phyloP scores from a whole-genome alignment of 1,139 yeast species.

The Hyphopichia fennica region DNA sequence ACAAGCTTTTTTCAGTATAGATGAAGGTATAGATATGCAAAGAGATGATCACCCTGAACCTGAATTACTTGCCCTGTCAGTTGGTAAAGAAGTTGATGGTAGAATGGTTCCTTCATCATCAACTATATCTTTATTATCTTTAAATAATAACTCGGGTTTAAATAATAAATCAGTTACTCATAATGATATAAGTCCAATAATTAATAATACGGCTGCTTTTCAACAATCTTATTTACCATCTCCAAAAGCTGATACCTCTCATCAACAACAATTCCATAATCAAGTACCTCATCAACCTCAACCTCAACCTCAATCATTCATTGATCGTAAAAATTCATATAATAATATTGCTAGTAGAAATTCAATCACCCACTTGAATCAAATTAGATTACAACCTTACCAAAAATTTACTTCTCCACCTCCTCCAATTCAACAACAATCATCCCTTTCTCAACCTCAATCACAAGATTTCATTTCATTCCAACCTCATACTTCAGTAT shows the following conservation, averaged over 20 bases:
- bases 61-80: constrained; percentile 52
- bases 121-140: constrained; percentile 51
- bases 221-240: constrained; percentile 3
- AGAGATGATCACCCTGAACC: constrained; percentile 52
- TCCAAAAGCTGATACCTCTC: constrained; percentile 2
- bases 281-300: constrained; percentile 4
- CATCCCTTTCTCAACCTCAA: constrained; percentile 1
- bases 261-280: constrained; percentile 3
- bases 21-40: constrained; percentile 4
- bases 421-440: constrained; percentile 8
- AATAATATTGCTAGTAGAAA: constrained; percentile 27
- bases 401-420: constrained; percentile 34
- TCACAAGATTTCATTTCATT: constrained; percentile 7
- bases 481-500: constrained; percentile 13
- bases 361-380: constrained; percentile 33
- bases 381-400: constrained; percentile 39
- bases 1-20: constrained; percentile 3
- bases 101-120: constrained; percentile 54
- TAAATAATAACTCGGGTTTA: constrained; percentile 24
- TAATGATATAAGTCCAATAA: constrained; percentile 1
- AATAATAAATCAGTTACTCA: neutral
- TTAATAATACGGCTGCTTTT: constrained; percentile 2
- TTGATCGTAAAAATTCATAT: constrained; percentile 23
- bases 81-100: constrained; percentile 52
- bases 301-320: constrained; percentile 9